A percentile compares a stretch with the other conserved stretches of the same genome.
Conservation (phyloP, 805 yeast species). For the Metschnikowia picachoensis region DNA sequence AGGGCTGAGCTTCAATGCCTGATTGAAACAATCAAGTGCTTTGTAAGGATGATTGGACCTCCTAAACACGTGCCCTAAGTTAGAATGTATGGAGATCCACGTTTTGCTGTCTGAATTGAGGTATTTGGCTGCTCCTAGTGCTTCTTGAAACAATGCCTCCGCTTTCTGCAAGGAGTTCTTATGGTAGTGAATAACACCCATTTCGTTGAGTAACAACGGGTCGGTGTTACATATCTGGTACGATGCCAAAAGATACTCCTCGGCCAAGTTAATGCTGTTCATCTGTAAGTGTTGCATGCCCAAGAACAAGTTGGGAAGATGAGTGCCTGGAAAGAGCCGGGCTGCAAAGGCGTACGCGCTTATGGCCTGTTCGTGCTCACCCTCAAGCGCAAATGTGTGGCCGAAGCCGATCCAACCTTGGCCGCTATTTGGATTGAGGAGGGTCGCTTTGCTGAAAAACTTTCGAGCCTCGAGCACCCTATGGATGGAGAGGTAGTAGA, state of each 20-base stretch:
- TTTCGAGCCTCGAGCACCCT: conserved; percentile 80
- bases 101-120: conserved; percentile 77
- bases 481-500: conserved; percentile 74
- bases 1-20: conserved; percentile 65
- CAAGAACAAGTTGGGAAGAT: conserved; percentile 79
- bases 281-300: conserved; percentile 96
- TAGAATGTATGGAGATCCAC: conserved; percentile 80
- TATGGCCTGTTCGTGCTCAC: conserved; percentile 98
- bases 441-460: conserved; percentile 83
- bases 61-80: conserved; percentile 85
- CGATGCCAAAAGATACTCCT: conserved; percentile 77
- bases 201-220: conserved; percentile 83
- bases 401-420: conserved; percentile 99
- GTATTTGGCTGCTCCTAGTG: conserved; percentile 62
- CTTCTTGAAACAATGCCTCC: conserved; percentile 65
- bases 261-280: conserved; percentile 77
- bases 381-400: conserved; percentile 94
- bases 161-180: conserved; percentile 64
- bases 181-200: conserved; percentile 89
- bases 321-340: conserved; percentile 84
- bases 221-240: conserved; percentile 77
- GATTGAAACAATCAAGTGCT: conserved; percentile 71
- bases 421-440: conserved; percentile 83
- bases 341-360: conserved; percentile 97
- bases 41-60: conserved; percentile 56